phyloP scores from a whole-genome alignment of 148 eudicot genomes.

The Vaccinium macrocarpon region DNA sequence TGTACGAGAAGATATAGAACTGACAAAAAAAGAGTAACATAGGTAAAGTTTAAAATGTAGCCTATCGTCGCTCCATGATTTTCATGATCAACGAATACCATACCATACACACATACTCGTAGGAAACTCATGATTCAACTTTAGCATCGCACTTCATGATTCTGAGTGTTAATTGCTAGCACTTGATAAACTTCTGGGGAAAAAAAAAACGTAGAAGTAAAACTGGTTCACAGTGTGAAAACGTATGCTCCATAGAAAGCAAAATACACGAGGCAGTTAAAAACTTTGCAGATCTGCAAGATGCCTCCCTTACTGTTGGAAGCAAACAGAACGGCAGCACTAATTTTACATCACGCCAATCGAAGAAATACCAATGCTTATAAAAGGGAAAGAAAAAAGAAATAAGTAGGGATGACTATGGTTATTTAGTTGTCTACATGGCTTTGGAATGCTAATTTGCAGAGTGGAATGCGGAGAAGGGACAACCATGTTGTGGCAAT shows the following conservation, averaged over 20 bases:
- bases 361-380: background rate
- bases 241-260: background rate
- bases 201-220: background rate
- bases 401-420: background rate
- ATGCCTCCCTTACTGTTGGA: background rate
- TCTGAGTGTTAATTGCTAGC: background rate
- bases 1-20: background rate
- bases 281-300: background rate
- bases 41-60: background rate
- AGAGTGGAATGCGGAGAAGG: background rate
- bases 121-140: background rate
- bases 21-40: background rate
- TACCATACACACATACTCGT: background rate
- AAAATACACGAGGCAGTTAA: background rate
- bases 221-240: background rate
- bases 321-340: background rate
- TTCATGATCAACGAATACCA: background rate
- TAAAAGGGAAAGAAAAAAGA: background rate
- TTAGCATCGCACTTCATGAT: background rate
- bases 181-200: background rate
- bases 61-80: background rate
- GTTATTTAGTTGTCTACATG: background rate
- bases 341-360: background rate
- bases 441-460: background rate
- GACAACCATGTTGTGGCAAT: background rate